A percentile compares a stretch with the other conserved stretches of the same genome.
Evolutionary conservation across 2,329 filamentous ascomycete species (phyloP).

Genomic region (Teratosphaeria pseudoeucalypti): DNA sequence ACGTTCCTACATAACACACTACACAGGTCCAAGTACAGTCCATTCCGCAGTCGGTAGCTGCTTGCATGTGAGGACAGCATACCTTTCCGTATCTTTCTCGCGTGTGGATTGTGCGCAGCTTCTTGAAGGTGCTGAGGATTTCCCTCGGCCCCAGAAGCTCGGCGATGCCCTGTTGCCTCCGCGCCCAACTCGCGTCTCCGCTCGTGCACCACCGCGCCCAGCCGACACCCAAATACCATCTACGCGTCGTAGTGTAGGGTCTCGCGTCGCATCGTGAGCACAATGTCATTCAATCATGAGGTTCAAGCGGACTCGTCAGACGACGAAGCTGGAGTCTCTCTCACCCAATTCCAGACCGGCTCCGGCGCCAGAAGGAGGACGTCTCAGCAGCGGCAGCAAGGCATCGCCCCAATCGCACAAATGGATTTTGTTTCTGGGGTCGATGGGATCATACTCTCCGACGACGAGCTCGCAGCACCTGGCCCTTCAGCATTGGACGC

Average conservation of each 20-base stretch:
- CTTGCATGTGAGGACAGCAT: neutral
- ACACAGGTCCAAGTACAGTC: neutral
- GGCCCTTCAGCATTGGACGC: conserved; percentile 2
- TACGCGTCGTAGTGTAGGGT: neutral
- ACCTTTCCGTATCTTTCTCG: neutral
- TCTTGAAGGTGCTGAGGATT: neutral
- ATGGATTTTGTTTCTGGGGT: conserved; percentile 10
- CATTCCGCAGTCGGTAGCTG: neutral
- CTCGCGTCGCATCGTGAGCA: neutral
- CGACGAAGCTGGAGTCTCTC: conserved; percentile 12
- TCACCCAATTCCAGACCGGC: conserved; percentile 8
- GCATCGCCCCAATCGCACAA: conserved; percentile 10
- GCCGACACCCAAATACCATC: neutral
- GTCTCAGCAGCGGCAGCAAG: conserved; percentile 5
- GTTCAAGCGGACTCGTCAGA: conserved; percentile 18
- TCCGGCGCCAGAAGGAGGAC: neutral
- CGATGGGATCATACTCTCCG: conserved; percentile 1
- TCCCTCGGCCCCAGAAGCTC: neutral
- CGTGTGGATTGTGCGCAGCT: neutral
- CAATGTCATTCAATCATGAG: conserved; percentile 19
- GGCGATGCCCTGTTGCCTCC: neutral
- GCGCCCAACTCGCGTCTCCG: neutral
- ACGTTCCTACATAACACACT: neutral
- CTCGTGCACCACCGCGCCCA: neutral
- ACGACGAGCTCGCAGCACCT: conserved; percentile 7